Evolutionary conservation across 768 basidiomycete species (phyloP), one percentile per base, ranked within the genome.

Genomic region (Russula sp.): DNA sequence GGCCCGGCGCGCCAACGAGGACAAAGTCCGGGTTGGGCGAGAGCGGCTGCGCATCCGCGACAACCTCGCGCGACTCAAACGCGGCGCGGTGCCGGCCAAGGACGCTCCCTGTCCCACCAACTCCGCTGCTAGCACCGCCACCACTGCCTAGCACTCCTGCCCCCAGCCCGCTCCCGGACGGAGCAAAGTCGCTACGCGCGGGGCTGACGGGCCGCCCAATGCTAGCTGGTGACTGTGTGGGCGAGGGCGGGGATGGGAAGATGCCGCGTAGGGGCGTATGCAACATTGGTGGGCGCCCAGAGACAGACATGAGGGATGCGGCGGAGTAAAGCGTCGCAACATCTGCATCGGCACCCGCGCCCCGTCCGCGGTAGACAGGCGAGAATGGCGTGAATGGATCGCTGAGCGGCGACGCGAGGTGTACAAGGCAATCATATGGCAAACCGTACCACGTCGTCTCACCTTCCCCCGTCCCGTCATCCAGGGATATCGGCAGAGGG

Each of bases 311-410:
- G 27, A 93, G 78, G 2, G 88, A 90, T 6, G 89, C 89, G 0
- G 89, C 89, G n/a, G 89, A 89, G 72, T 93, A 94, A 6, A 93
- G 77, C 4, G 91, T 92, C 18, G 90, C 88, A 10, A 91, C 87
- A 56, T 94, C 92, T 0, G 87, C 79, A 72, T 93, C 91, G 20
- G 80, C 79, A 13, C 77, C 76, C 39, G 80, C 76, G 20, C 47
- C 45, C 4, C 61, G 64, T 5, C 65, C 61, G 14, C 65, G 67
- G 40, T 70, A 66, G 13, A 76, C 73, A 1, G 79, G 75, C 0
- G 80, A 74, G 70, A 84, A 86, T 0, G 84, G 76, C 53, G 70
- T 63, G 62, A 77, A 77, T 6, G 74, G 66, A 62, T 85, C 83
- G 44, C 51, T n/a, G 68, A 87, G 83, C 6, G 88, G 83, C 13